These are phyloP conservation scores for Lumnitzera racemosa DNA, from an alignment of 345 rosid genomes.

Conservation along the genomic window DNA sequence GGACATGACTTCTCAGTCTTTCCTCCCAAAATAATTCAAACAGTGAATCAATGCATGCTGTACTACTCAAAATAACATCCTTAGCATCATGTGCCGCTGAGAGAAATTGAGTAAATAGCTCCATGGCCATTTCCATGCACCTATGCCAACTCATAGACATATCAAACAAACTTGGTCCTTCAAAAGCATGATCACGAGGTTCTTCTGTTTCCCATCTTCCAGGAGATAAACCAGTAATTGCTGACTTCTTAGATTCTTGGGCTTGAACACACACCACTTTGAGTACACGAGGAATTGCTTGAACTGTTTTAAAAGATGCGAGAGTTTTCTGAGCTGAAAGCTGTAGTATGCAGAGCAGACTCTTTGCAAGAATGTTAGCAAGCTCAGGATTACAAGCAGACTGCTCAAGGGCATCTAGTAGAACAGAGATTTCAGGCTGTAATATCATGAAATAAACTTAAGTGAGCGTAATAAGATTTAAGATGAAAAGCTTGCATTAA, in stretches of 20 bases:
- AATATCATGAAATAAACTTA: slow-evolving; percentile 12
- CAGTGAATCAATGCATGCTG: slow-evolving; percentile 59
- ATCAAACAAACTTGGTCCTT: slow-evolving; percentile 26
- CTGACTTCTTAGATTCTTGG: slow-evolving; percentile 45
- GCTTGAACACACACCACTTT: slow-evolving; percentile 71
- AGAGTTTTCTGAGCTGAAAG: slow-evolving; percentile 58
- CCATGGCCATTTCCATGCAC: slow-evolving; percentile 56
- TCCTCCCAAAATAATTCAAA: slow-evolving; percentile 94
- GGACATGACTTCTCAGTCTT: slow-evolving; percentile 48
- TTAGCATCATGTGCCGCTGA: slow-evolving; percentile 51
- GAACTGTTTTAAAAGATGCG: slow-evolving; percentile 58
- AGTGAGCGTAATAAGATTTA: not conserved
- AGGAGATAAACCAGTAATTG: slow-evolving; percentile 14
- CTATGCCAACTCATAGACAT: slow-evolving; percentile 38
- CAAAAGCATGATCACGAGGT: slow-evolving; percentile 19
- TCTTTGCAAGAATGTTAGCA: slow-evolving; percentile 56
- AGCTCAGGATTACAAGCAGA: slow-evolving; percentile 62
- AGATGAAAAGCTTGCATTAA: too few relatives aligned
- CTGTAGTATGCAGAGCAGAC: slow-evolving; percentile 58
- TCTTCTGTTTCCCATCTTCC: slow-evolving; percentile 18
- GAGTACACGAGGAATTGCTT: slow-evolving; percentile 70
- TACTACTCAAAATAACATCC: slow-evolving; percentile 47
- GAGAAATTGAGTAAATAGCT: slow-evolving; percentile 53
- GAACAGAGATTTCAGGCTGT: slow-evolving; percentile 79
- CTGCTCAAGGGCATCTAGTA: slow-evolving; percentile 84